Evolutionary conservation across 2,329 filamentous ascomycete genomes (phyloP).

Genomic region (Aphanocladium album): DNA sequence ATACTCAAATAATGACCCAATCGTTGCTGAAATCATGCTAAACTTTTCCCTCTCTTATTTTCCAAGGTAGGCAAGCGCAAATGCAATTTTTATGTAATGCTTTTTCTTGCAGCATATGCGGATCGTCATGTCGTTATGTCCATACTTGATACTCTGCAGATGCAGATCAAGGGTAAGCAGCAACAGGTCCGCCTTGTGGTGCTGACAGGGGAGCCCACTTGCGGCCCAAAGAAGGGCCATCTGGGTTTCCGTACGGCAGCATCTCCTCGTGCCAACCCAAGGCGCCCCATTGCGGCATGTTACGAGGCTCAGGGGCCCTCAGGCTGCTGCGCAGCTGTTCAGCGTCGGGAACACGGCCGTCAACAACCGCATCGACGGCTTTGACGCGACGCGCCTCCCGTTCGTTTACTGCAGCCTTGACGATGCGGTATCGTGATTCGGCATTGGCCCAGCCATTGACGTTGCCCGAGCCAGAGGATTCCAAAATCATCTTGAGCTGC

Average conservation of each 20-base stretch:
- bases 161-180: constrained; percentile 28
- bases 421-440: constrained; percentile 42
- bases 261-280: constrained; percentile 47
- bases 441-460: constrained; percentile 46
- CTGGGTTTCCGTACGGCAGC: constrained; percentile 31
- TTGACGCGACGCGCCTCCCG: constrained; percentile 52
- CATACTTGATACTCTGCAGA: background rate
- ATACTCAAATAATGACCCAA: constrained; percentile 2
- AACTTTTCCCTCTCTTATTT: constrained; percentile 7
- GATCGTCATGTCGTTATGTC: constrained; percentile 6
- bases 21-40: constrained; percentile 7
- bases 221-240: constrained; percentile 39
- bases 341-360: constrained; percentile 30
- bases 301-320: constrained; percentile 33
- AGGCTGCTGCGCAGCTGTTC: constrained; percentile 32
- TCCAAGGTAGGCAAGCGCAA: constrained; percentile 1
- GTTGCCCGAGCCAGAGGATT: constrained; percentile 49
- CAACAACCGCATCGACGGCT: constrained; percentile 38
- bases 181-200: constrained; percentile 18
- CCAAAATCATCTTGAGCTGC: constrained; percentile 60
- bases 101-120: background rate
- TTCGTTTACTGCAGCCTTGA: constrained; percentile 48
- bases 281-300: constrained; percentile 39
- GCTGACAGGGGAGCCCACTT: constrained; percentile 38
- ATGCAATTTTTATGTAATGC: background rate